Percentiles rank a stretch among this genome's conserved stretches.
phyloP scores from a whole-genome alignment of 805 yeast species.

The Sporopachydermia lactativora region DNA sequence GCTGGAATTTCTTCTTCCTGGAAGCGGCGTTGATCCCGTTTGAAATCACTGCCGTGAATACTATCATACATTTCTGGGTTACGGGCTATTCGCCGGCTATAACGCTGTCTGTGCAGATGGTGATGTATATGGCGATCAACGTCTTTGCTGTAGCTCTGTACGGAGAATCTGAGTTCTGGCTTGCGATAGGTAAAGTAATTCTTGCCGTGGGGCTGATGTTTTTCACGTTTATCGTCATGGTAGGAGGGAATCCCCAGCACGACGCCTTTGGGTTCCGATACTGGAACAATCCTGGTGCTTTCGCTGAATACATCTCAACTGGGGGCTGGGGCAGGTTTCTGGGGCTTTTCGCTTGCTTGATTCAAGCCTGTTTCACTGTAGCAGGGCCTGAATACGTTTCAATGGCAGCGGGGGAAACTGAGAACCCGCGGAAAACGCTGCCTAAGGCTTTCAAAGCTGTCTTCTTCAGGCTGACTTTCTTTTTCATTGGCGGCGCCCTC shows the following conservation, averaged over 20 bases:
- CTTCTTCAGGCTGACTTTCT: constrained; percentile 47
- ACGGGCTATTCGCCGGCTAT: constrained; percentile 62
- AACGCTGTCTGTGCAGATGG: constrained; percentile 50
- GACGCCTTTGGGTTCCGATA: constrained; percentile 48
- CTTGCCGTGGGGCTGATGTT: constrained; percentile 63
- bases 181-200: constrained; percentile 58
- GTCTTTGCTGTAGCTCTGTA: constrained; percentile 59
- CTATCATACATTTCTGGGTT: constrained; percentile 72
- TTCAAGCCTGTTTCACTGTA: constrained; percentile 63
- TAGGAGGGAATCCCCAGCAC: constrained; percentile 71
- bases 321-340: constrained; percentile 54
- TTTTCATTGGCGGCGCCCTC: constrained; percentile 62
- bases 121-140: constrained; percentile 48
- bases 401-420: constrained; percentile 75
- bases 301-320: constrained; percentile 37
- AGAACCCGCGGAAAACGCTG: constrained; percentile 53
- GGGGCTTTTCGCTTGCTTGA: constrained; percentile 57
- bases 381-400: constrained; percentile 82
- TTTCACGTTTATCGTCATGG: constrained; percentile 70
- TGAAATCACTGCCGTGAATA: constrained; percentile 69
- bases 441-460: constrained; percentile 74
- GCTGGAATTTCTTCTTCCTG: constrained; percentile 69
- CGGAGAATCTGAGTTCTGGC: constrained; percentile 77
- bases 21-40: constrained; percentile 71
- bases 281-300: constrained; percentile 41